These are phyloP conservation scores for Ogataea wickerhamii DNA, from an alignment of 805 yeast species.

Conservation along the genomic window DNA sequence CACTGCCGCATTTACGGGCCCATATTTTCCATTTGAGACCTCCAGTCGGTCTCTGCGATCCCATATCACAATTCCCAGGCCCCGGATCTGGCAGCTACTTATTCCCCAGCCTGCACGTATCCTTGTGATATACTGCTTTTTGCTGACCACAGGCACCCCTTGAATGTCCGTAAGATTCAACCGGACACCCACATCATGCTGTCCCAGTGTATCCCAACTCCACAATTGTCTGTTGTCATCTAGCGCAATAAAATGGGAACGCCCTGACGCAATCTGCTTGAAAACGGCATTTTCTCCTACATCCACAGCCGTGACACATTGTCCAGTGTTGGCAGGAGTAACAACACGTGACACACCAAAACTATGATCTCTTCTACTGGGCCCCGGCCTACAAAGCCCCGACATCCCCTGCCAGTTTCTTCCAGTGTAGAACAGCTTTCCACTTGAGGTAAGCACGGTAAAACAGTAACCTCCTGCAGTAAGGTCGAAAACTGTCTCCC, in stretches of 20 bases:
- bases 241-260: conserved; percentile 61
- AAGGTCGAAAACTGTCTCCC: conserved; percentile 40
- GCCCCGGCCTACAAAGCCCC: conserved; percentile 37
- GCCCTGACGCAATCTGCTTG: conserved; percentile 54
- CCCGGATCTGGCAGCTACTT: conserved; percentile 45
- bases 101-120: conserved; percentile 68
- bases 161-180: conserved; percentile 36
- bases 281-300: conserved; percentile 30
- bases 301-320: conserved; percentile 11
- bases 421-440: conserved; percentile 56
- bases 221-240: conserved; percentile 47
- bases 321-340: conserved; percentile 4
- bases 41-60: conserved; percentile 28
- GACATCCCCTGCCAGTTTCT: conserved; percentile 36
- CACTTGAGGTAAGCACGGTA: conserved; percentile 52
- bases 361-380: conserved; percentile 31
- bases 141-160: conserved; percentile 4
- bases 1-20: conserved; percentile 38
- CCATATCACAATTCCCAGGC: conserved; percentile 61
- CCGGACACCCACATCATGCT: conserved; percentile 39
- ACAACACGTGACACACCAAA: conserved; percentile 1
- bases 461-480: conserved; percentile 65
- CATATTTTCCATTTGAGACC: conserved; percentile 22
- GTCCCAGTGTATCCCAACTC: conserved; percentile 56
- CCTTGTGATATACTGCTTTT: conserved; percentile 35